These are phyloP conservation scores for Amanita phalloides DNA, from an alignment of 768 basidiomycete species.

Conservation along the genomic window DNA sequence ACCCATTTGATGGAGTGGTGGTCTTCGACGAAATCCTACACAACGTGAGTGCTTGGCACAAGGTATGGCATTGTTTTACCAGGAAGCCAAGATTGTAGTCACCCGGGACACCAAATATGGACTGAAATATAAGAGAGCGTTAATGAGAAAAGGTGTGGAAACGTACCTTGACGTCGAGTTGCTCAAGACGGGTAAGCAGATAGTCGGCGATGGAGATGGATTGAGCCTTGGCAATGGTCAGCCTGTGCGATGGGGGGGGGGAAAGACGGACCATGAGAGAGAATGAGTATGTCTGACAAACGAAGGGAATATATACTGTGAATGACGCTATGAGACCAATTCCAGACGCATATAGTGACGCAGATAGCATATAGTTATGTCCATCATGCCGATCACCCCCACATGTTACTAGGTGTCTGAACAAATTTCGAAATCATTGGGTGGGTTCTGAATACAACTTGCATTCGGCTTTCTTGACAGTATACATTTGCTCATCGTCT, in stretches of 20 bases:
- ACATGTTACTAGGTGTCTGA: too few species aligned
- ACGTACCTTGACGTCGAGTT: constrained; percentile 52
- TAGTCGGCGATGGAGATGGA: constrained; percentile 46
- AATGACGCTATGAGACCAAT: too few species aligned
- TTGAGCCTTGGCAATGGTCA: constrained; percentile 22
- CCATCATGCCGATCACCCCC: too few species aligned
- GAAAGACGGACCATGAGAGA: background rate
- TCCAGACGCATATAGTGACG: too few species aligned
- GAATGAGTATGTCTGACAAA: background rate
- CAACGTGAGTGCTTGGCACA: background rate
- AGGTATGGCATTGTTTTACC: constrained; percentile 17
- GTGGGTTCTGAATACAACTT: too few species aligned
- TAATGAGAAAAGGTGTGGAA: background rate
- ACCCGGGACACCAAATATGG: constrained; percentile 80
- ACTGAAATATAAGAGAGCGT: constrained; percentile 24
- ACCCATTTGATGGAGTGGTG: constrained; percentile 74
- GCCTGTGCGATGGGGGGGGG: background rate
- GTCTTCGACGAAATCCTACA: constrained; percentile 74
- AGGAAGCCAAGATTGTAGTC: constrained; percentile 73
- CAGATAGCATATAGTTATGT: too few species aligned
- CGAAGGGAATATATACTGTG: background rate
- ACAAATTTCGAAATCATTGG: too few species aligned
- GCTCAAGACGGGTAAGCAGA: constrained; percentile 49
- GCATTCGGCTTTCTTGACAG: too few species aligned
- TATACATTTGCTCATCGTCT: too few species aligned